A percentile compares a stretch with the other conserved stretches of the same genome.
Conservation (phyloP, 1,284 basidiomycete genomes). For the Porodaedalea pini region DNA sequence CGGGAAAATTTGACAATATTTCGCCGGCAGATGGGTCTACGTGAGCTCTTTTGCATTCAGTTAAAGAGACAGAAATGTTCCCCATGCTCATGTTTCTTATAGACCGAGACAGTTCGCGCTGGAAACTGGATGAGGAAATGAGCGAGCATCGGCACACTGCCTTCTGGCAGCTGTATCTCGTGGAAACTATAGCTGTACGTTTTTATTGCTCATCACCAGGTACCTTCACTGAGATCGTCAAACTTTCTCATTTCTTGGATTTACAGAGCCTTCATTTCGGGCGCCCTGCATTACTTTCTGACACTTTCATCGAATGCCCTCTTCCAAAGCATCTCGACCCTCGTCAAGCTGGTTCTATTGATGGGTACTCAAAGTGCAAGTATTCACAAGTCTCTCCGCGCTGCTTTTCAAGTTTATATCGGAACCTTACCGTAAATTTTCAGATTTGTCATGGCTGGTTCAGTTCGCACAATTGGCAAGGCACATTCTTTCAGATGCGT, state of each 20-base stretch:
- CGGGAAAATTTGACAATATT: too few relatives aligned
- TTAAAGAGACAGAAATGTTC: too few relatives aligned
- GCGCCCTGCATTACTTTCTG: slow-evolving; percentile 53
- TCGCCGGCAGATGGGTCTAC: slow-evolving; percentile 70
- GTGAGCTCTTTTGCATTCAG: slow-evolving; percentile 36
- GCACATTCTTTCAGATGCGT: slow-evolving; percentile 48
- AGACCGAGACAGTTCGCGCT: slow-evolving; percentile 62
- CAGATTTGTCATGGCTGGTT: slow-evolving; percentile 56
- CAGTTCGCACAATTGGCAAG: slow-evolving; percentile 52
- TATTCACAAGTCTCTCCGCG: not conserved
- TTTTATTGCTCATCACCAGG: not conserved
- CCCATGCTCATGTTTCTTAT: not conserved
- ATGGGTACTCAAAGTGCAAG: slow-evolving; percentile 44
- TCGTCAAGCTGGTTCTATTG: slow-evolving; percentile 34
- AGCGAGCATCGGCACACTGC: slow-evolving; percentile 47
- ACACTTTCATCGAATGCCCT: slow-evolving; percentile 52
- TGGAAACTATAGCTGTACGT: slow-evolving; percentile 58
- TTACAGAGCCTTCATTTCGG: slow-evolving; percentile 59
- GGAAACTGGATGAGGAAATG: slow-evolving; percentile 47
- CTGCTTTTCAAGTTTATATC: not conserved
- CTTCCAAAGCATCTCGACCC: slow-evolving; percentile 47
- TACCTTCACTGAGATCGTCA: not conserved
- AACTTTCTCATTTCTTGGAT: not conserved
- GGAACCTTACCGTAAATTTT: not conserved
- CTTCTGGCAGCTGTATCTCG: slow-evolving; percentile 62